Conservation (phyloP, 2,329 filamentous ascomycete genomes). For the Triangularia setosa region DNA sequence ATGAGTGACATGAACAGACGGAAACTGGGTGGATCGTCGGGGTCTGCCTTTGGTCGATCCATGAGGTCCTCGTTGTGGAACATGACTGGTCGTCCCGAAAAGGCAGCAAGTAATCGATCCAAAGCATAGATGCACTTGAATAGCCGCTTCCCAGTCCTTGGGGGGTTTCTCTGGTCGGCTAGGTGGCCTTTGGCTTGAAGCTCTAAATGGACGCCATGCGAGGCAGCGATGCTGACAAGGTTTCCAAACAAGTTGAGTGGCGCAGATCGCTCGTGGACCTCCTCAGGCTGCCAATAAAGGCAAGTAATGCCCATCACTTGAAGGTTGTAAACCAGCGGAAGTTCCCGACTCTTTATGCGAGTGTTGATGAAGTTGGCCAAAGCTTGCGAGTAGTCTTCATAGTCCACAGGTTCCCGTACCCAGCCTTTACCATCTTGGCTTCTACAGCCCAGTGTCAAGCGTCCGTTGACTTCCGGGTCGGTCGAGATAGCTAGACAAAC, state of each 20-base stretch:
- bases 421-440: not conserved
- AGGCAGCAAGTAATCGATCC: conserved; percentile 55
- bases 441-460: conserved; percentile 12
- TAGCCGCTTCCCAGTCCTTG: conserved; percentile 3
- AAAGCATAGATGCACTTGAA: conserved; percentile 39
- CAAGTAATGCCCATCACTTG: conserved; percentile 22
- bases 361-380: conserved; percentile 23
- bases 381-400: conserved; percentile 18
- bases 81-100: conserved; percentile 57
- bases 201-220: conserved; percentile 23
- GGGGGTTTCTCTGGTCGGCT: not conserved
- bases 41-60: conserved; percentile 49
- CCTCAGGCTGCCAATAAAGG: conserved; percentile 24
- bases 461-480: conserved; percentile 14
- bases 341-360: conserved; percentile 14
- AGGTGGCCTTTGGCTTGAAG: conserved; percentile 5
- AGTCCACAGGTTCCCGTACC: conserved; percentile 6
- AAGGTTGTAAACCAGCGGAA: conserved; percentile 17
- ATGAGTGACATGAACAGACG: conserved; percentile 53
- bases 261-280: conserved; percentile 15
- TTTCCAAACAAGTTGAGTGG: conserved; percentile 17
- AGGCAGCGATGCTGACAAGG: conserved; percentile 21
- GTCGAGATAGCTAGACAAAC: conserved; percentile 25
- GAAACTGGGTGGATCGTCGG: conserved; percentile 51
- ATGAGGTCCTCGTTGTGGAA: conserved; percentile 60